Conservation (phyloP, 768 basidiomycete species). For the Mycena belliarum region DNA sequence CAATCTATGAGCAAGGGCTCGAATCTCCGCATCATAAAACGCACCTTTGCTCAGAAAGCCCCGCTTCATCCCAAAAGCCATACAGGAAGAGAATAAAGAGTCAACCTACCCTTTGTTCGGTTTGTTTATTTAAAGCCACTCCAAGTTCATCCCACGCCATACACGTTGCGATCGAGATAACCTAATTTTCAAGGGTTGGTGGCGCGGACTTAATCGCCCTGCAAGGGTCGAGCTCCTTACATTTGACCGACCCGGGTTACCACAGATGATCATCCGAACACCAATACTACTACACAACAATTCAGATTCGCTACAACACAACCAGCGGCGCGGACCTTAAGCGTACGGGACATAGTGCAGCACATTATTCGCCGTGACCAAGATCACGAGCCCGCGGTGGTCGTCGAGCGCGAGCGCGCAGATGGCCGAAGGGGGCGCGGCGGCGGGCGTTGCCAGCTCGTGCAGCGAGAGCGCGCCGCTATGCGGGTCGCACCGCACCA, state of each 20-base stretch:
- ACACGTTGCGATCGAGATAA: background rate
- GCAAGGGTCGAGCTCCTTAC: too few relatives aligned
- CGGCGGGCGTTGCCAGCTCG: conserved; percentile 2
- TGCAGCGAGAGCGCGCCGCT: conserved; percentile 3
- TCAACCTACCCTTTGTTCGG: background rate
- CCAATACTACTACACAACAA: too few relatives aligned
- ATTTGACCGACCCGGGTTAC: too few relatives aligned
- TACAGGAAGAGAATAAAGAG: background rate
- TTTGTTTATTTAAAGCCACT: background rate
- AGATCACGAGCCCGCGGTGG: conserved; percentile 9
- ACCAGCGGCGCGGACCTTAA: background rate
- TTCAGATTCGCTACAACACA: background rate
- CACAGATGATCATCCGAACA: too few relatives aligned
- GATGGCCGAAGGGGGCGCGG: background rate
- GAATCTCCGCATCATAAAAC: background rate
- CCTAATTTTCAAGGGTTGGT: background rate
- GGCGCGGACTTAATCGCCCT: background rate
- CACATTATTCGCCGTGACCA: conserved; percentile 1
- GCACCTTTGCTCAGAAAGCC: conserved; percentile 3
- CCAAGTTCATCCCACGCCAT: conserved; percentile 7
- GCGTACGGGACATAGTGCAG: conserved; percentile 16
- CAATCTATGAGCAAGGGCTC: background rate
- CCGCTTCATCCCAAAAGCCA: conserved; percentile 10
- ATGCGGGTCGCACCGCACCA: conserved; percentile 11
- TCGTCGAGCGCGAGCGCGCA: conserved; percentile 16